Conservation (phyloP, 768 basidiomycete species). For the Gymnopilus junonius region DNA sequence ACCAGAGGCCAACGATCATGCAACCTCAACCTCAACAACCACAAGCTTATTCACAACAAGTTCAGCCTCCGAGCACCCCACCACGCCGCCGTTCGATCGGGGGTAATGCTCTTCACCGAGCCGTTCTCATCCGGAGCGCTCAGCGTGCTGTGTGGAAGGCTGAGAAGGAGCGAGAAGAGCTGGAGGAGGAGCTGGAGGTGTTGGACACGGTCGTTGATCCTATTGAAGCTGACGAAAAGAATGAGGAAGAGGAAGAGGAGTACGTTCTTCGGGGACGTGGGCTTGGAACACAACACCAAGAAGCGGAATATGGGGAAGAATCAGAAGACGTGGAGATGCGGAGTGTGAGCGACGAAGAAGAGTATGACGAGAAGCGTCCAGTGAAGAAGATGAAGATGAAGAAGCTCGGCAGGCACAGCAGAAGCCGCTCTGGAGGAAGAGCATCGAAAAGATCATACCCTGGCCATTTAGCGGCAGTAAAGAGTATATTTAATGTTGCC, state of each 20-base stretch:
- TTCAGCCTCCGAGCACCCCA: slow-evolving; percentile 27
- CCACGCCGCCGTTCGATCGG: slow-evolving; percentile 40
- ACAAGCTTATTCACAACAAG: neutral
- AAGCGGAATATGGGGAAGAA: slow-evolving; percentile 5
- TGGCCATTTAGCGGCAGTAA: slow-evolving; percentile 43
- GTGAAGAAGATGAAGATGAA: slow-evolving; percentile 33
- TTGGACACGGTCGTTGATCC: slow-evolving; percentile 43
- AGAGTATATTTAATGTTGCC: too few species aligned
- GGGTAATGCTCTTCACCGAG: slow-evolving; percentile 63
- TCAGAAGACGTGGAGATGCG: slow-evolving; percentile 26
- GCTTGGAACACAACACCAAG: neutral
- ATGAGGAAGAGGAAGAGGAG: slow-evolving; percentile 17
- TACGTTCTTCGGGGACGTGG: neutral
- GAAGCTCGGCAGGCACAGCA: slow-evolving; percentile 27
- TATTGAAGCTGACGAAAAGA: slow-evolving; percentile 30
- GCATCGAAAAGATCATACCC: slow-evolving; percentile 40
- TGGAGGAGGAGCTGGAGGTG: slow-evolving; percentile 57
- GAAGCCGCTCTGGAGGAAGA: slow-evolving; percentile 47
- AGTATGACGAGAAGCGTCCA: slow-evolving; percentile 20
- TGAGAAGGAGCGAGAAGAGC: slow-evolving; percentile 55
- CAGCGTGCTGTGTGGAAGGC: slow-evolving; percentile 60
- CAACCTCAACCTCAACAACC: slow-evolving; percentile 28
- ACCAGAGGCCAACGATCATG: neutral
- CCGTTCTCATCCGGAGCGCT: slow-evolving; percentile 72
- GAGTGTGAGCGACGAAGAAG: slow-evolving; percentile 13